A percentile compares a stretch with the other conserved stretches of the same genome.
Evolutionary conservation across 306 rosid genomes (phyloP).

Genomic region (Malus sylvestris): DNA sequence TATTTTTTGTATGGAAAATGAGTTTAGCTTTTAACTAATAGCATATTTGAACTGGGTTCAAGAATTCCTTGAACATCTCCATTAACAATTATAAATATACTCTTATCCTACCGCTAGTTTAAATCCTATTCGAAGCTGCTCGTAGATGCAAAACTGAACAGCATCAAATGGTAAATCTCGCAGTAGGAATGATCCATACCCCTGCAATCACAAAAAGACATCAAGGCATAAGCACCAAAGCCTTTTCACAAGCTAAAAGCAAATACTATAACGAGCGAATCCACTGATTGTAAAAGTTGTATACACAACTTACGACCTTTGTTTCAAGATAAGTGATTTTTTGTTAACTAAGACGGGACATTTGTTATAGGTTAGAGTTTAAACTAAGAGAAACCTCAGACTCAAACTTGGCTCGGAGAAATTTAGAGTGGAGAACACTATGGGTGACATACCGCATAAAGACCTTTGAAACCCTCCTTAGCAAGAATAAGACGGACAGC

Average conservation of each 20-base stretch:
- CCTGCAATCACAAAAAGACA: conserved; percentile 37
- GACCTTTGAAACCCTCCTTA: conserved; percentile 56
- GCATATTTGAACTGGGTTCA: background rate
- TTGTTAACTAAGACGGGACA: background rate
- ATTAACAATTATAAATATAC: background rate
- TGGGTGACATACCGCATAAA: conserved; percentile 48
- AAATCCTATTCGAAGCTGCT: conserved; percentile 73
- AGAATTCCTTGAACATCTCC: background rate
- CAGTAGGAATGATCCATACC: conserved; percentile 69
- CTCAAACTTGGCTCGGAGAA: background rate
- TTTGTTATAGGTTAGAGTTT: background rate
- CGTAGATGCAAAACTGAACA: conserved; percentile 66
- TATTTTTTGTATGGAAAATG: background rate
- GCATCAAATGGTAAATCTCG: conserved; percentile 90
- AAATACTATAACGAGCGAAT: background rate
- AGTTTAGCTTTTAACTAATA: background rate
- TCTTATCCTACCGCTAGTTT: conserved; percentile 52
- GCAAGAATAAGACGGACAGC: conserved; percentile 27
- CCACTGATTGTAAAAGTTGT: background rate
- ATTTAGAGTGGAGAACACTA: conserved; percentile 8
- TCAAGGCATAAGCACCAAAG: background rate
- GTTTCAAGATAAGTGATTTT: background rate
- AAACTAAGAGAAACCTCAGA: background rate
- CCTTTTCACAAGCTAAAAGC: background rate
- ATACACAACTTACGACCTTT: conserved; percentile 4